A percentile compares a stretch with the other conserved stretches of the same genome.
Evolutionary conservation across 2,329 filamentous ascomycete species (phyloP).

Genomic region (Podosphaera xanthii): DNA sequence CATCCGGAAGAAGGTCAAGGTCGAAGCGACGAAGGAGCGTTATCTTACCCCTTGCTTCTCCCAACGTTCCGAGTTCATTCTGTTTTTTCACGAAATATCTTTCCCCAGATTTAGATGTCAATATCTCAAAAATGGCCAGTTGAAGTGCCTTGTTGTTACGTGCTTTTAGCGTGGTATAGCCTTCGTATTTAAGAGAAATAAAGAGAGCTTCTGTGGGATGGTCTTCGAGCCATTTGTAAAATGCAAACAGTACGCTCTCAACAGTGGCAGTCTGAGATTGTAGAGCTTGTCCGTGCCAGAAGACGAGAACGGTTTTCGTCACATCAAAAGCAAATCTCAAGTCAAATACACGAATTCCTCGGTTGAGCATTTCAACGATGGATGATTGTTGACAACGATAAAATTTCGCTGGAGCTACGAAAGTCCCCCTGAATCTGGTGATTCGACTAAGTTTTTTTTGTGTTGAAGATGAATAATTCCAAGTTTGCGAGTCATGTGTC

Average conservation of each 20-base stretch:
- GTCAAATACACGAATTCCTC: slow-evolving; percentile 27
- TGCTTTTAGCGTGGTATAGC: slow-evolving; percentile 15
- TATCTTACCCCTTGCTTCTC: slow-evolving; percentile 58
- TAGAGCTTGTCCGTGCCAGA: slow-evolving; percentile 25
- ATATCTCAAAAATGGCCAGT: slow-evolving; percentile 16
- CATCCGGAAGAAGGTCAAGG: slow-evolving; percentile 24
- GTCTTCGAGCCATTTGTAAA: slow-evolving; percentile 25
- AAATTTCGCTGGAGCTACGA: slow-evolving; percentile 11
- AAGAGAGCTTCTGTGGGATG: slow-evolving; percentile 24
- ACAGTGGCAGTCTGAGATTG: slow-evolving; percentile 22
- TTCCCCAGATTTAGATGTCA: slow-evolving; percentile 20
- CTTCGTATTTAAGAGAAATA: slow-evolving; percentile 25
- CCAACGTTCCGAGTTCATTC: slow-evolving; percentile 30
- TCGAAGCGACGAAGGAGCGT: slow-evolving; percentile 66
- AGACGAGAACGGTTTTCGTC: slow-evolving; percentile 22
- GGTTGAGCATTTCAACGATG: slow-evolving; percentile 20
- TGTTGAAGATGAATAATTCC: slow-evolving; percentile 25
- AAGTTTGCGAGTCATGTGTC: slow-evolving; percentile 26
- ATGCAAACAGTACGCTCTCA: slow-evolving; percentile 23
- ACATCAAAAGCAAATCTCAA: slow-evolving; percentile 26
- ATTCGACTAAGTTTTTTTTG: slow-evolving; percentile 20
- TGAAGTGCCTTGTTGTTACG: slow-evolving; percentile 19
- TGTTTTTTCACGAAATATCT: slow-evolving; percentile 20
- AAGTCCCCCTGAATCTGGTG: slow-evolving; percentile 19
- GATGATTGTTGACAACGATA: slow-evolving; percentile 22